Conservation (phyloP, 352 stramenopile genomes). For the Globisporangium nunn region DNA sequence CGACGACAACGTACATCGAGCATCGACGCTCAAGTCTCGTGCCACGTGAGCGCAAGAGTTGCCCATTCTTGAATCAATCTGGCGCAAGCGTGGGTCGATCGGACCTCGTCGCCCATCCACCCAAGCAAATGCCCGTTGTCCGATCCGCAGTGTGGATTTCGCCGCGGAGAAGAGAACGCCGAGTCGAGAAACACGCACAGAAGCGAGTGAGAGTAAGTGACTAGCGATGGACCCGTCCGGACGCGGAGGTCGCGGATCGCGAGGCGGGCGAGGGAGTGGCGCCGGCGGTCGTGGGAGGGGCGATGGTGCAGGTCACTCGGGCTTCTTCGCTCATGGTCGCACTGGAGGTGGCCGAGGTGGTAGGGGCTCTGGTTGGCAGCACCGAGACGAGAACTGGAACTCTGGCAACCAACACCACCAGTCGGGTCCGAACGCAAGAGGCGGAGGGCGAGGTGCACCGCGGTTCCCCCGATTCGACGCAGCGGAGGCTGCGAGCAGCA, state of each 20-base stretch:
- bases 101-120: background rate
- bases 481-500: background rate
- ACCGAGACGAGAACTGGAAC: background rate
- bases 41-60: no score
- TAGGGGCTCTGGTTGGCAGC: conserved; percentile 1
- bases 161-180: background rate
- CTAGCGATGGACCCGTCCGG: conserved; percentile 7
- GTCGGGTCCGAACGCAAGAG: background rate
- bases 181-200: background rate
- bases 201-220: no score
- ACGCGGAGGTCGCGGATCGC: background rate
- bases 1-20: no score
- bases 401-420: conserved; percentile 3
- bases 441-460: background rate
- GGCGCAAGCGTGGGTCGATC: background rate
- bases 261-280: background rate
- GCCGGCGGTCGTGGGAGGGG: background rate
- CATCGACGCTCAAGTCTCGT: no score
- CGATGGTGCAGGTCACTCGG: no score
- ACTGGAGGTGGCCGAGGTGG: background rate
- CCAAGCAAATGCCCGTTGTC: background rate
- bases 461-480: background rate
- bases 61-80: no score
- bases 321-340: no score
- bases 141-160: conserved; percentile 3